Base-by-base conservation (phyloP, 305 asterid genomes). In the Solanum aculeatissimum region DNA sequence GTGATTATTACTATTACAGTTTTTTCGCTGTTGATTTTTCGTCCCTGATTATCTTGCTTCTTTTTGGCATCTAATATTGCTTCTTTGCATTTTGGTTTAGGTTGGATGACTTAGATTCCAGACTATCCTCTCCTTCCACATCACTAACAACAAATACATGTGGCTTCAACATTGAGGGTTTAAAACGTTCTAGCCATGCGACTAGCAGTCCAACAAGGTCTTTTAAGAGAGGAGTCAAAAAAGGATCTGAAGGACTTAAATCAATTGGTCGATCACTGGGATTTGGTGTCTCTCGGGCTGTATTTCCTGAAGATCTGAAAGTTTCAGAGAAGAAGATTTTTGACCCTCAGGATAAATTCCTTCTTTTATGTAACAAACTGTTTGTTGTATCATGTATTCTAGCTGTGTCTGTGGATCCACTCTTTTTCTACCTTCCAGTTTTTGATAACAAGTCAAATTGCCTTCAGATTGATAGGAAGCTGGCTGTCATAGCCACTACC, bases 321-420 rank as follows among this genome's bases (percentile, higher is more conserved):
- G 97, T 90, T 55, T 94, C 98, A 32, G 98, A 95, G 91, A 95
- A 93, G 93, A 95, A 90, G 91, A 94, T 97, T 89, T 93, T 95
- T 85, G 98, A 97, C 85, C 99, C 99, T 51, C 99, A 97, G 89
- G 96, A 94, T 93, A 95, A 95, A 88, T 92, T 90, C 87, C 99
- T 97, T 85, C 93, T 98, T 38, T 91, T 90, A 38, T 95, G 97
- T 96, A 97, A 97, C 92, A 97, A 90, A 88, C 91, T 92, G 68
- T 97, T 95, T 70, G 95, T 97, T 83, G 92, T 95, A 90, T 93
- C 99, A 63, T 97, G 99, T 84, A 97, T 95, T 85, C 89, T 97
- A 57, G 98, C 93, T 43, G 94, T 97, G 86, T 97, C 97, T 68
- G 97, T 97, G 91, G 99, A 97, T 86, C 99, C 99, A 82, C 91